Base-by-base conservation (phyloP, 305 asterid genomes). In the Nicotiana rustica region DNA sequence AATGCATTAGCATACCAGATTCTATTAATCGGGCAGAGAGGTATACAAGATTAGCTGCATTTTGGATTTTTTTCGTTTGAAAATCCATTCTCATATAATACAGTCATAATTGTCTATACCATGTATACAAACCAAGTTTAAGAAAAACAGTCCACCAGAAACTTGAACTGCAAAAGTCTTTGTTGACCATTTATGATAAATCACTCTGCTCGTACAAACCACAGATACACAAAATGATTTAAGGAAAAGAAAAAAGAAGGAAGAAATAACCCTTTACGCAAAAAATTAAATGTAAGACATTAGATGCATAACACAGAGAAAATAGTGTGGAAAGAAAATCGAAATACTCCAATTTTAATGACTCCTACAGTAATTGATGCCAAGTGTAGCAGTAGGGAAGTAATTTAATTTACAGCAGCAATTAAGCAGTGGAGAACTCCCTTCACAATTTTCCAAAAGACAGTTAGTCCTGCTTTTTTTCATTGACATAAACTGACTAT, bases 381-480 rank as follows among this genome's bases (percentile, higher is more conserved):
- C 41, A 29, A 76, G 66, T 55, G 17, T 29, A 0, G 29, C 56
- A 52, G 25, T 3, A 15, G 10, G 25, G 80, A 55, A 18, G 19
- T 47, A 47, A 47, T 25, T 49, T 49, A 73, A 73, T 25, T 73
- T 73, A 73, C 79, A 49, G 21, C 5, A 49, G 25, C 0, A 59
- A 59, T 59, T 6, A 61, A 61, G 67, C 67, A 61, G 33, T 9
- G 65, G 49, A 31, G 13, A 29, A 31, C n/a, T 55, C 31, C 65
- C 47, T 76, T 76, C 19, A 29, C 29, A 76, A 52, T 52, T 25
- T 76, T 55, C 6, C 80, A 55, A 75, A 15, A 73, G 62, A 73
- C 3, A 47, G 62, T 73, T 47, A 21, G 21, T 52, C 59, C 6
- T 3, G 59, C 59, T 41, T 14, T 52, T 52, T 14, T 49, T 73